Conservation (phyloP, 805 yeast species). For the Saccharomycopsis sp. region DNA sequence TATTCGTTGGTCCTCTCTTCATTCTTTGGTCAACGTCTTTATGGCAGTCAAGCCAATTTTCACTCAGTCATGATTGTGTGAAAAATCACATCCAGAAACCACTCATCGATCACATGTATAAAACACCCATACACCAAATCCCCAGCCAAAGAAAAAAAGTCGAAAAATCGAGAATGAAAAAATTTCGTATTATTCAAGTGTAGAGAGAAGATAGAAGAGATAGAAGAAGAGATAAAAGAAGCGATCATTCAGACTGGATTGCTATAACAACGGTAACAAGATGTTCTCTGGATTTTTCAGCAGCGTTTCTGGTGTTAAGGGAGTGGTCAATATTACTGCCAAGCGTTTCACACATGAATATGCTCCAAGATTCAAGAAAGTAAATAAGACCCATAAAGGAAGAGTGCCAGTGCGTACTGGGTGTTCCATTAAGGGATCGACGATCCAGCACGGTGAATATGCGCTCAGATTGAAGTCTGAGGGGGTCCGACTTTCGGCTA, state of each 20-base stretch:
- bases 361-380: constrained; percentile 67
- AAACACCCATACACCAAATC: background rate
- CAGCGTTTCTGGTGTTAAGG: background rate
- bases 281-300: background rate
- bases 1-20: no score
- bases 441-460: constrained; percentile 71
- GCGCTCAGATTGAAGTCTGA: constrained; percentile 87
- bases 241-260: no score
- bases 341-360: constrained; percentile 57
- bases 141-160: background rate
- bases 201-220: background rate
- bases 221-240: no score
- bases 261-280: background rate
- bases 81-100: background rate
- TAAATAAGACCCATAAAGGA: constrained; percentile 84
- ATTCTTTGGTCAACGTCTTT: no score
- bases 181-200: background rate
- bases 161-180: background rate
- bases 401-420: constrained; percentile 92
- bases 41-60: background rate
- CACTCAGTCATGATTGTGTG: background rate
- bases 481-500: constrained; percentile 80
- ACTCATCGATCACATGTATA: background rate
- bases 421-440: constrained; percentile 85
- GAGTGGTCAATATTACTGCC: background rate